These are phyloP conservation scores for Lycium barbarum DNA, from an alignment of 257 asterid species.

Conservation along the genomic window DNA sequence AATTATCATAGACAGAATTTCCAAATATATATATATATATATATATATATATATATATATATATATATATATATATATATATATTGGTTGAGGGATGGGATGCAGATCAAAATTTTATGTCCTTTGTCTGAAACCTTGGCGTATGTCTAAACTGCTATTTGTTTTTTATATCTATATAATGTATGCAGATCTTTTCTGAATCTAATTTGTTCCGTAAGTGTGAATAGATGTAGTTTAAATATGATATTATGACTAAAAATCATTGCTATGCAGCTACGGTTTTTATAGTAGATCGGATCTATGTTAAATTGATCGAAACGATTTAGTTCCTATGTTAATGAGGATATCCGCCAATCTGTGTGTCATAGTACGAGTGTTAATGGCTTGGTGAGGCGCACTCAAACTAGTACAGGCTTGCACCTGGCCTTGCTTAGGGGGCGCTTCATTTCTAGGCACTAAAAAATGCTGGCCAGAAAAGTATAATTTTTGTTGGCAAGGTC, in stretches of 20 bases:
- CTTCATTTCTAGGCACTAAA: neutral
- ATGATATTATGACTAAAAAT: neutral
- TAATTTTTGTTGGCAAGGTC: neutral
- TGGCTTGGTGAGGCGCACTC: neutral
- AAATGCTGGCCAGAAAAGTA: neutral
- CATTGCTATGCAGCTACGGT: neutral
- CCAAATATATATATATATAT: too few species aligned
- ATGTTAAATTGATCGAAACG: neutral
- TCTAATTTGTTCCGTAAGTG: neutral
- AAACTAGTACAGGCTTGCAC: neutral
- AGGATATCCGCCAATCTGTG: neutral
- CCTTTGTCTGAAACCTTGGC: too few species aligned
- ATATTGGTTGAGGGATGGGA: too few species aligned
- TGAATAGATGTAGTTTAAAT: neutral
- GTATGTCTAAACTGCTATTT: too few species aligned
- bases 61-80: too few species aligned
- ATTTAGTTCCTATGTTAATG: neutral
- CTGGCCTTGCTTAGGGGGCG: neutral
- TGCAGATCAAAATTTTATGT: too few species aligned
- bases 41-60: too few species aligned
- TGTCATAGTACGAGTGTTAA: neutral
- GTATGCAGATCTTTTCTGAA: too few species aligned
- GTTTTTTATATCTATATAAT: too few species aligned
- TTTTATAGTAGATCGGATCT: conserved; percentile 13
- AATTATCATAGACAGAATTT: too few species aligned